Base-by-base conservation (phyloP, 2,329 filamentous ascomycete species). In the Verticillium zaregamsianum region DNA sequence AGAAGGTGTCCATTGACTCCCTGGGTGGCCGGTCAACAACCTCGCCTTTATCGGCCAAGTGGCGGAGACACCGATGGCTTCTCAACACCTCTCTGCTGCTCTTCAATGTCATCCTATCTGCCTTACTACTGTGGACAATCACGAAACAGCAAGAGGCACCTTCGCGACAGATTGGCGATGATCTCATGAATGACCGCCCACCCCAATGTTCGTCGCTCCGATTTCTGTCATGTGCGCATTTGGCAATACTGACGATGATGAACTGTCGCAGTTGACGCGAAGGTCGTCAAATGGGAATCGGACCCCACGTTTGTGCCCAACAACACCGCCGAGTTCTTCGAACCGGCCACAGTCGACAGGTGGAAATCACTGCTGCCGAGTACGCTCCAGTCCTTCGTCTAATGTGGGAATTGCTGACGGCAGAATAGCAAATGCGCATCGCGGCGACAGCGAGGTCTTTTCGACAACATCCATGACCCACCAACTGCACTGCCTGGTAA, bases 291-390 rank as follows among this genome's bases (percentile, higher is more conserved):
- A 28, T 79, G 76, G 61, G 71, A 73, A 2, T 69, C 71, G 14
- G 76, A 79, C 61, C 66, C 72, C 55, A 72, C 75, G 5, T 78
- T 76, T 61, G 74, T 75, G 23, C 77, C 77, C 3, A 72, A 73
- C 14, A 71, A 75, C 55, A 71, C 73, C 3, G 69, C 73, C 9
- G 74, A 74, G n/a, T 79, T 77, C 64, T 76, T 76, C 57, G 70
- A 67, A 28, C 67, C 76, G n/a, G 64, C 74, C 37, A 72, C 74
- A 0, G 63, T 78, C 33, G 69, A 66, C 5, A 70, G 67, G 55
- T 79, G 77, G 77, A 77, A 76, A 59, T 71, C 73, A 7, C 59
- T 79, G 11, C 71, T 79, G 73, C 77, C 77, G 5, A 66, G 76
- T 78, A 68, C 57, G 72, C 45, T 25, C 12, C 45, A 52, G 28